A percentile compares a stretch with the other conserved stretches of the same genome.
These are phyloP conservation scores for Ophiostoma himal-ulmi DNA, from an alignment of 2,329 filamentous ascomycete genomes.

Conservation along the genomic window DNA sequence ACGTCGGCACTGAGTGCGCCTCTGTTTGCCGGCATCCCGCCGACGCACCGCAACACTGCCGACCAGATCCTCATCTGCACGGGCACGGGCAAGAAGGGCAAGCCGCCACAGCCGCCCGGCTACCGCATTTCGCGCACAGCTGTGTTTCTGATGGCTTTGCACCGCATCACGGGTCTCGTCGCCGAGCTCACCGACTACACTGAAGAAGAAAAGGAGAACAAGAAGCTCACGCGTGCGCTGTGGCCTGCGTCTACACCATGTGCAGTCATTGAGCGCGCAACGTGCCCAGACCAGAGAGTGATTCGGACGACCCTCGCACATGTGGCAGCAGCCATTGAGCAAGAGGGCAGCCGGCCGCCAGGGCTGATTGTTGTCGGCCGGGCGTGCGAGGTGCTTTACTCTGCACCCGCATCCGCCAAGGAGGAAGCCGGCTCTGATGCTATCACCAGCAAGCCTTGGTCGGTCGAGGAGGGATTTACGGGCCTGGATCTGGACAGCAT, in stretches of 20 bases:
- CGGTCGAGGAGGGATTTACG: slow-evolving; percentile 26
- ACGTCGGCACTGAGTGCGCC: slow-evolving; percentile 83
- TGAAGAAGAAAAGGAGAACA: slow-evolving; percentile 29
- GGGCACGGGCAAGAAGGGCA: slow-evolving; percentile 87
- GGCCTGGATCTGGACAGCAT: slow-evolving; percentile 22
- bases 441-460: slow-evolving; percentile 21
- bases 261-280: slow-evolving; percentile 87
- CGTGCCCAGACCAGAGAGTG: slow-evolving; percentile 88
- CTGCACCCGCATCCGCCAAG: slow-evolving; percentile 24
- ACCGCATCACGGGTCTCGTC: slow-evolving; percentile 71
- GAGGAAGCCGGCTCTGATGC: neutral
- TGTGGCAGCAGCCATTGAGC: slow-evolving; percentile 76
- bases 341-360: slow-evolving; percentile 82
- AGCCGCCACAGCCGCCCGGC: slow-evolving; percentile 71
- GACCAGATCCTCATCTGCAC: slow-evolving; percentile 97
- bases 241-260: slow-evolving; percentile 81
- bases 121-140: slow-evolving; percentile 73
- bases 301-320: slow-evolving; percentile 78
- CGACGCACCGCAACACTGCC: slow-evolving; percentile 81
- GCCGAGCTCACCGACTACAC: slow-evolving; percentile 56
- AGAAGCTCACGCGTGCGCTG: slow-evolving; percentile 35
- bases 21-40: slow-evolving; percentile 79
- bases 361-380: slow-evolving; percentile 79
- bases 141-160: slow-evolving; percentile 91
- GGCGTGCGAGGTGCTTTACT: slow-evolving; percentile 72